Conservation (phyloP, 2,329 filamentous ascomycete species). For the Curvularia hawaiiensis region DNA sequence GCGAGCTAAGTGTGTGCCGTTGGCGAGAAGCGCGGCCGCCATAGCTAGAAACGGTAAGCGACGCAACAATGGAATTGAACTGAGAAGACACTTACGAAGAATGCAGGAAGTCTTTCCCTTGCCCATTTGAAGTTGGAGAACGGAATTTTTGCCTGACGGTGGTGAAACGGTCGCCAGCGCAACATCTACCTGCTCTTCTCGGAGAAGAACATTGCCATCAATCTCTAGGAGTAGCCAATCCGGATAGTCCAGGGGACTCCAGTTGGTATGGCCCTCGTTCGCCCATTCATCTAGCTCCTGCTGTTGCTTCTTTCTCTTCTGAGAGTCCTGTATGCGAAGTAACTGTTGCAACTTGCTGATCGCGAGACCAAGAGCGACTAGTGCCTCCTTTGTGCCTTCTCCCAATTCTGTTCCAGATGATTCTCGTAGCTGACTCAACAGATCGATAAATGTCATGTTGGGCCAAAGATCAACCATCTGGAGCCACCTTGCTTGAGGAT, state of each 20-base stretch:
- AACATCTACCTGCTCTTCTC: conserved; percentile 66
- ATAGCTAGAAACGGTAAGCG: conserved; percentile 49
- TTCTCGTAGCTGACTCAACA: conserved; percentile 57
- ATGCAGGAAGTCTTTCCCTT: conserved; percentile 71
- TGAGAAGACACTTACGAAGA: conserved; percentile 9
- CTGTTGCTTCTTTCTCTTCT: conserved; percentile 24
- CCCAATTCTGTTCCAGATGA: conserved; percentile 41
- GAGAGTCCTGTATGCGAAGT: conserved; percentile 49
- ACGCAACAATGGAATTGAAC: no score
- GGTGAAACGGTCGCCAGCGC: conserved; percentile 65
- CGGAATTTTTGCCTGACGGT: conserved; percentile 58
- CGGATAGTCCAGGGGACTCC: conserved; percentile 58
- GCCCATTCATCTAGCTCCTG: conserved; percentile 50
- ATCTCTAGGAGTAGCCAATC: conserved; percentile 73
- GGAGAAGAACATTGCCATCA: conserved; percentile 67
- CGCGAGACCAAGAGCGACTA: conserved; percentile 53
- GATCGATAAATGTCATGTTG: conserved; percentile 46
- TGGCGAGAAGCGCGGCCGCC: conserved; percentile 54
- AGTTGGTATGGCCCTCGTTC: conserved; percentile 61
- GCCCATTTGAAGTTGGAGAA: conserved; percentile 72
- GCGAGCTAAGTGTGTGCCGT: conserved; percentile 54
- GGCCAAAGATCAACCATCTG: conserved; percentile 54
- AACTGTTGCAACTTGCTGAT: conserved; percentile 55
- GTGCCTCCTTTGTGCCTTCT: conserved; percentile 42
- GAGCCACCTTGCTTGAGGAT: conserved; percentile 51